These are phyloP conservation scores for Corynascus novoguineensis DNA, from an alignment of 495 filamentous ascomycete species.

Conservation along the genomic window DNA sequence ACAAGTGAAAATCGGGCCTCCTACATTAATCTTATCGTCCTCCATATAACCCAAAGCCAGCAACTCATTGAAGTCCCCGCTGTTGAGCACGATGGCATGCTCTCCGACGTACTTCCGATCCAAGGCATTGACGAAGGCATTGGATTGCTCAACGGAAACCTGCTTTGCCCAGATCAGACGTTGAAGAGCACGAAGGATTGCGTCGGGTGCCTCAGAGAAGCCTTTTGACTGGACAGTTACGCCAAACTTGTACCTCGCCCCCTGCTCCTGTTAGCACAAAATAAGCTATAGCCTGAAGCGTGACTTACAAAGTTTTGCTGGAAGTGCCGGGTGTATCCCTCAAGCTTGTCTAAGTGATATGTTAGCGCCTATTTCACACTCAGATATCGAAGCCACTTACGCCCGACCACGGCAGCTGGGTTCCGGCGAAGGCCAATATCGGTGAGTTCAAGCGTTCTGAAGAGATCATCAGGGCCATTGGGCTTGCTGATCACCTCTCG, in stretches of 20 bases:
- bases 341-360: conserved; percentile 24
- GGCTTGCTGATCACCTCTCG: conserved; percentile 40
- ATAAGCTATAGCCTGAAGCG: conserved; percentile 1
- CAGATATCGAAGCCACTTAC: conserved; percentile 9
- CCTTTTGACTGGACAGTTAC: conserved; percentile 58
- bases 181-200: conserved; percentile 52
- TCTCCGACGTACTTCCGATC: neutral
- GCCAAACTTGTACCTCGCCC: conserved; percentile 78
- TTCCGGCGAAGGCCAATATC: conserved; percentile 59
- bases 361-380: neutral
- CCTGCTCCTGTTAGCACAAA: conserved; percentile 42
- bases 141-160: conserved; percentile 33
- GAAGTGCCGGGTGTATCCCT: conserved; percentile 61
- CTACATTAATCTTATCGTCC: conserved; percentile 59
- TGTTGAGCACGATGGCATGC: conserved; percentile 17
- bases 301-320: conserved; percentile 64
- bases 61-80: conserved; percentile 63
- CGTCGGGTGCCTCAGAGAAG: conserved; percentile 56
- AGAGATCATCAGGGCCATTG: conserved; percentile 60
- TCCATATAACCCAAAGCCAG: conserved; percentile 73
- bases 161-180: conserved; percentile 62
- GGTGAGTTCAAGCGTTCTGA: conserved; percentile 50
- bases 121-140: conserved; percentile 11
- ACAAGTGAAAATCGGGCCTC: conserved; percentile 22
- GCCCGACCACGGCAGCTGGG: conserved; percentile 29